Evolutionary conservation across 441 rosid genomes (phyloP).

Genomic region (Melastoma candidum): DNA sequence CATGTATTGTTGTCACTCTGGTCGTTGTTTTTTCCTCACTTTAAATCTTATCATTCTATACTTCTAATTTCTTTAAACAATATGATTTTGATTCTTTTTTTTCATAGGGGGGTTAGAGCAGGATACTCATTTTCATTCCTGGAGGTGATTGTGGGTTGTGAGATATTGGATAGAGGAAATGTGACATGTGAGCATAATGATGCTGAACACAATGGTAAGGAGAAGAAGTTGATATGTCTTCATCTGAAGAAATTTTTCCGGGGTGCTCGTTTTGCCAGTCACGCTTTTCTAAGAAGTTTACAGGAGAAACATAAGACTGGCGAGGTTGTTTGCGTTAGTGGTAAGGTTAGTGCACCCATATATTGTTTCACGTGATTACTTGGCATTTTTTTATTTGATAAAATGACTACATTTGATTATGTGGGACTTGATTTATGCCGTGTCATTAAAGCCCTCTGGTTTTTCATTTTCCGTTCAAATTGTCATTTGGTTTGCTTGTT

Average conservation of each 20-base stretch:
- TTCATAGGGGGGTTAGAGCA: constrained; percentile 71
- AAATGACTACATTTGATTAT: too few species aligned
- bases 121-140: constrained; percentile 62
- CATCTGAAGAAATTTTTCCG: constrained; percentile 88
- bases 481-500: neutral
- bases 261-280: constrained; percentile 72
- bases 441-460: too few species aligned
- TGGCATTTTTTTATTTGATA: too few species aligned
- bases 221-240: constrained; percentile 46
- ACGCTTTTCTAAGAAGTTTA: constrained; percentile 57
- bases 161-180: constrained; percentile 30
- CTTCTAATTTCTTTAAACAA: neutral
- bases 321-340: constrained; percentile 78
- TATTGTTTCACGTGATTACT: neutral
- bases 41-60: neutral
- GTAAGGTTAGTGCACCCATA: constrained; percentile 48
- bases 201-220: constrained; percentile 18
- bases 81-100: constrained; percentile 17
- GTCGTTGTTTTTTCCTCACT: too few species aligned
- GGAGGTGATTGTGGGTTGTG: constrained; percentile 84
- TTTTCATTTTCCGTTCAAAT: neutral
- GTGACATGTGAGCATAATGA: constrained; percentile 20
- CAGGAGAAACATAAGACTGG: constrained; percentile 55
- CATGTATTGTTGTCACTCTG: too few species aligned
- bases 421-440: too few species aligned